Percentiles rank a stretch among this genome's conserved stretches.
Evolutionary conservation across 768 basidiomycete species (phyloP).

Genomic region (Xanthoconium purpureum): DNA sequence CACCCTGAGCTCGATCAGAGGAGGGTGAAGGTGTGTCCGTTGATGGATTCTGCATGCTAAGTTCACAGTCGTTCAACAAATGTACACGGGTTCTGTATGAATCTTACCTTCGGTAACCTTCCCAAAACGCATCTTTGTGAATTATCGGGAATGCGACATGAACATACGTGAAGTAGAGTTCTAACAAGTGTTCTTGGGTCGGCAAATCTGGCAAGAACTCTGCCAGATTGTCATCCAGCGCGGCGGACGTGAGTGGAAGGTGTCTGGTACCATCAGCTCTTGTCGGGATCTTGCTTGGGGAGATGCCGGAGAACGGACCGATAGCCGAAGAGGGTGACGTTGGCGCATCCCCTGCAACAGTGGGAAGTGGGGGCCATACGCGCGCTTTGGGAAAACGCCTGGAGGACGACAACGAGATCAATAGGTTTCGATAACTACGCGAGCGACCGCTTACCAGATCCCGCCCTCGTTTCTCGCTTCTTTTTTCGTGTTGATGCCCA

Average conservation of each 20-base stretch:
- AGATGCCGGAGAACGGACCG: background rate
- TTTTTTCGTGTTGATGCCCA: slow-evolving; percentile 56
- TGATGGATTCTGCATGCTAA: slow-evolving; percentile 26
- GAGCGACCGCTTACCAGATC: slow-evolving; percentile 54
- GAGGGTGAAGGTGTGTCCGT: slow-evolving; percentile 33
- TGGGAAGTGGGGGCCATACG: slow-evolving; percentile 74
- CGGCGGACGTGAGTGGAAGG: slow-evolving; percentile 22
- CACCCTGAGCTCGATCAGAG: slow-evolving; percentile 15
- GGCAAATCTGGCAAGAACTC: slow-evolving; percentile 51
- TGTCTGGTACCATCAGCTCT: slow-evolving; percentile 3
- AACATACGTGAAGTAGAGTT: slow-evolving; percentile 78
- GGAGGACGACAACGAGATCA: slow-evolving; percentile 8
- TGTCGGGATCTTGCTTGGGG: slow-evolving; percentile 6
- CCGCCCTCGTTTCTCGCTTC: slow-evolving; percentile 73
- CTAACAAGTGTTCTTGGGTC: slow-evolving; percentile 66
- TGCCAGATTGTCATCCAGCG: slow-evolving; percentile 37
- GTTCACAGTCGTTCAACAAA: background rate
- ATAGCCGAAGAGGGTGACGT: slow-evolving; percentile 9
- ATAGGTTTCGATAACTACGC: slow-evolving; percentile 8
- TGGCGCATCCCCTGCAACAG: slow-evolving; percentile 26
- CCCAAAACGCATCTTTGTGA: slow-evolving; percentile 67
- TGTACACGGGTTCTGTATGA: background rate
- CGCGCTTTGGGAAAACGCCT: slow-evolving; percentile 85
- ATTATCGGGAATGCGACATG: slow-evolving; percentile 78
- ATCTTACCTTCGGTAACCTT: slow-evolving; percentile 48